Base-by-base conservation (phyloP, 805 yeast species). In the Starmerella etchellsii region DNA sequence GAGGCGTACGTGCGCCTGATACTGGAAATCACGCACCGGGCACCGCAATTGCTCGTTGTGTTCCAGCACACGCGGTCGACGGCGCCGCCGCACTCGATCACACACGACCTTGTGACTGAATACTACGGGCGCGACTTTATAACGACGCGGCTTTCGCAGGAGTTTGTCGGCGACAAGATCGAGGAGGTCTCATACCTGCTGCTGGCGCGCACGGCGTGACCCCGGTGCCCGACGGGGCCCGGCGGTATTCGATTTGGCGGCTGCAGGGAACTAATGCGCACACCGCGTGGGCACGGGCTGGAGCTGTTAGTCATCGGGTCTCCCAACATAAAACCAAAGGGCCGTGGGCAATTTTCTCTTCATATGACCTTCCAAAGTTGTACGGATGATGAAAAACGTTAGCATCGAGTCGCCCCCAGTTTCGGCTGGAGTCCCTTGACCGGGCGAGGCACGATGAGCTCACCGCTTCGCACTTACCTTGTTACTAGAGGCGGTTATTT, bases 371-470 rank as follows among this genome's bases (percentile, higher is more conserved):
- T 51, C 55, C 52, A 51, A 47, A 46, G 50, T 51, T 52, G 43
- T 42, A 36, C 31, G 34, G 16, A 52, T 53, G 57, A 53, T 53
- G 57, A 53, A 53, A 47, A 29, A 42, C 26, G 2, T 28, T 37
- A 27, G 28, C 34, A 29, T 34, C 37, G 41, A 50, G 51, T 41
- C 27, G 54, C 55, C 57, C 56, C 54, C 42, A 38, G 53, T 39
- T 39, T 37, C 37, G 36, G 49, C 51, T 39, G 48, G 53, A 47
- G 54, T 44, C 56, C 57, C 44, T 49, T 53, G 57, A 53, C 57
- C 55, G 57, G 57, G 53, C 54, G 57, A 35, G 57, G 57, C 51
- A 38, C 47, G 11, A 30, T 53, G 57, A 46, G 41, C 47, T 35
- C 31, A 43, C 36, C 46, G 53, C 41, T 36, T 50, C 53, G 47